Evolutionary conservation across 768 basidiomycete genomes (phyloP).

Genomic region (Epithele typhae): DNA sequence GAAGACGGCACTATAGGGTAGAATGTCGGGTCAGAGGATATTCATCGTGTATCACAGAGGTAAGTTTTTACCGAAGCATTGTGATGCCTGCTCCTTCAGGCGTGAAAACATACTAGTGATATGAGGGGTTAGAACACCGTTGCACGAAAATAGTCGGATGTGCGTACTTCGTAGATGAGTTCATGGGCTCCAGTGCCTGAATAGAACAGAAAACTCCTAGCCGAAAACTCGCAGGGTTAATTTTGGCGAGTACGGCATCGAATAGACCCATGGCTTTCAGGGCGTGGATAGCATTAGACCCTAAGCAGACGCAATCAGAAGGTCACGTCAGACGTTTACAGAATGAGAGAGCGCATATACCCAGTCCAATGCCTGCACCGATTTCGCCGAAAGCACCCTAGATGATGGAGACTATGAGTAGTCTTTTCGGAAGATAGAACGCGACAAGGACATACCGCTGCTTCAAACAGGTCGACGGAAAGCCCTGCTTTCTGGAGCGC

Average conservation of each 20-base stretch:
- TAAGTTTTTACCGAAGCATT: constrained; percentile 44
- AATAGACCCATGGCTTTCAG: constrained; percentile 41
- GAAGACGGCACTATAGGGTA: constrained; percentile 38
- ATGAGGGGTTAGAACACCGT: too few relatives aligned
- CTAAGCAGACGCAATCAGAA: constrained; percentile 23
- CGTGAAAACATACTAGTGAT: constrained; percentile 28
- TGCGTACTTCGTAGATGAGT: constrained; percentile 38
- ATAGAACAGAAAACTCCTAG: constrained; percentile 34
- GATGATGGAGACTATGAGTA: background rate
- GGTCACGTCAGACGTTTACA: too few relatives aligned
- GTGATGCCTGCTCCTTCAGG: constrained; percentile 37
- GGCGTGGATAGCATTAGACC: constrained; percentile 46
- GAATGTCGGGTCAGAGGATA: too few relatives aligned
- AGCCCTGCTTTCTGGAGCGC: constrained; percentile 40
- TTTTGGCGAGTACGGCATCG: constrained; percentile 35
- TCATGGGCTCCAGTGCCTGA: constrained; percentile 41
- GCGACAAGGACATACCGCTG: constrained; percentile 33
- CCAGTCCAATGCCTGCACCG: constrained; percentile 52
- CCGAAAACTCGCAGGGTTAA: constrained; percentile 30
- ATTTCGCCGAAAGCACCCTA: constrained; percentile 48
- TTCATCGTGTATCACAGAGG: too few relatives aligned
- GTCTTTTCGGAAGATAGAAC: background rate
- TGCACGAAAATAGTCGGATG: background rate
- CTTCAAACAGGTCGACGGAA: constrained; percentile 47
- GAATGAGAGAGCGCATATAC: constrained; percentile 22